phyloP scores from a whole-genome alignment of 2,329 filamentous ascomycete genomes.

The Amauroascus verrucosus region DNA sequence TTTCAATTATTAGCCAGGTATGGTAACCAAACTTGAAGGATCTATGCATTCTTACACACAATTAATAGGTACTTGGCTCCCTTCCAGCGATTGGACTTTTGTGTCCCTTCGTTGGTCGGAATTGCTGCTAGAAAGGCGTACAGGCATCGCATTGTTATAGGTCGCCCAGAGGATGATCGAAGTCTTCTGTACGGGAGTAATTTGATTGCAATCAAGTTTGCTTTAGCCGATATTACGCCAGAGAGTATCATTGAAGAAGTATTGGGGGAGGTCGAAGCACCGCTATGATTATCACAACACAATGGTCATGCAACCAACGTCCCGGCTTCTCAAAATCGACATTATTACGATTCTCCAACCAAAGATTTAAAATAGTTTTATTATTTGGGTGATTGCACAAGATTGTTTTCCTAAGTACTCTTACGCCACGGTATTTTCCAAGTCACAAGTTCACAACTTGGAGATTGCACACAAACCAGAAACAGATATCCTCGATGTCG shows the following conservation, averaged over 20 bases:
- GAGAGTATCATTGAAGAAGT: slow-evolving; percentile 51
- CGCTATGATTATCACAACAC: slow-evolving; percentile 40
- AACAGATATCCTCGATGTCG: no score
- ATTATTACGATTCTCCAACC: no score
- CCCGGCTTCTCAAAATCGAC: no score
- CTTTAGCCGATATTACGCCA: slow-evolving; percentile 51
- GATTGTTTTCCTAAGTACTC: no score
- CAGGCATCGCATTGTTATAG: slow-evolving; percentile 67
- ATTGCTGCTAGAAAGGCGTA: slow-evolving; percentile 82
- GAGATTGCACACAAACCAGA: no score
- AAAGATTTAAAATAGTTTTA: no score
- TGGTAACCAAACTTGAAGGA: slow-evolving; percentile 16
- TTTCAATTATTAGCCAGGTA: slow-evolving; percentile 57
- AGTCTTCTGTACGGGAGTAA: slow-evolving; percentile 92
- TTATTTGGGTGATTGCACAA: no score
- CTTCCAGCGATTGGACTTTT: slow-evolving; percentile 68
- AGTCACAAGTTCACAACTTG: no score
- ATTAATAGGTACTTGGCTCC: slow-evolving; percentile 58
- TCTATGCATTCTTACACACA: slow-evolving; percentile 21
- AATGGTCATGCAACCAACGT: no score
- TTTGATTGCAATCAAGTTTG: slow-evolving; percentile 53
- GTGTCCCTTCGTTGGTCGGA: slow-evolving; percentile 71
- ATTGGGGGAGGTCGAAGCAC: slow-evolving; percentile 46
- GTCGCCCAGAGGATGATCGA: slow-evolving; percentile 60
- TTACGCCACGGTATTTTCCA: no score